These are phyloP conservation scores for Malassezia globosa DNA, from an alignment of 1,284 basidiomycete genomes.

Conservation along the genomic window DNA sequence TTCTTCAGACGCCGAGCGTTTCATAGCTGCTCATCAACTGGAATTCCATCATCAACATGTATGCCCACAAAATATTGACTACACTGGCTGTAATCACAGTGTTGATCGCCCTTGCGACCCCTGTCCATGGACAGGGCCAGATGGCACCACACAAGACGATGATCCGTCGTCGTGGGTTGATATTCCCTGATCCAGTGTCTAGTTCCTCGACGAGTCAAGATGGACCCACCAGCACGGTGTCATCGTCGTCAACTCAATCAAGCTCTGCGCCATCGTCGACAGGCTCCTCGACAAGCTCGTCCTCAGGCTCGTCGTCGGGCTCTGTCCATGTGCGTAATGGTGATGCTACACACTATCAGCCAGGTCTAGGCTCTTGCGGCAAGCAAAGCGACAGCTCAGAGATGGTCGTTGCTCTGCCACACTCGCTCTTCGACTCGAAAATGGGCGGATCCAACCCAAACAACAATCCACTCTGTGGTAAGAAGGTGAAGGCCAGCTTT, in stretches of 20 bases:
- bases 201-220: neutral
- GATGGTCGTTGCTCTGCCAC: slow-evolving; percentile 37
- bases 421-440: slow-evolving; percentile 26
- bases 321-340: slow-evolving; percentile 18
- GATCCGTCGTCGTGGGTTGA: neutral
- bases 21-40: too few relatives aligned
- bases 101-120: too few relatives aligned
- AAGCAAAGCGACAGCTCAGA: slow-evolving; percentile 26
- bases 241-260: neutral
- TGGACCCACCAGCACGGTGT: neutral
- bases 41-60: too few relatives aligned
- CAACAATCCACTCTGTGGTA: slow-evolving; percentile 34
- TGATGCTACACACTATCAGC: slow-evolving; percentile 33
- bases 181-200: neutral
- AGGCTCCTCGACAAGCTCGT: neutral
- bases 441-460: slow-evolving; percentile 33
- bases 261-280: neutral
- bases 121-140: too few relatives aligned
- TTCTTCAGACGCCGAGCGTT: too few relatives aligned
- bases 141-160: neutral
- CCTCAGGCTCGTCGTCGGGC: neutral
- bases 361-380: slow-evolving; percentile 39
- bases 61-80: too few relatives aligned
- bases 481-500: slow-evolving; percentile 34
- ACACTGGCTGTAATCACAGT: too few relatives aligned